Percentiles rank a stretch among this genome's conserved stretches.
These are phyloP conservation scores for Cryphonectria carpinicola DNA, from an alignment of 2,329 filamentous ascomycete species.

Conservation along the genomic window DNA sequence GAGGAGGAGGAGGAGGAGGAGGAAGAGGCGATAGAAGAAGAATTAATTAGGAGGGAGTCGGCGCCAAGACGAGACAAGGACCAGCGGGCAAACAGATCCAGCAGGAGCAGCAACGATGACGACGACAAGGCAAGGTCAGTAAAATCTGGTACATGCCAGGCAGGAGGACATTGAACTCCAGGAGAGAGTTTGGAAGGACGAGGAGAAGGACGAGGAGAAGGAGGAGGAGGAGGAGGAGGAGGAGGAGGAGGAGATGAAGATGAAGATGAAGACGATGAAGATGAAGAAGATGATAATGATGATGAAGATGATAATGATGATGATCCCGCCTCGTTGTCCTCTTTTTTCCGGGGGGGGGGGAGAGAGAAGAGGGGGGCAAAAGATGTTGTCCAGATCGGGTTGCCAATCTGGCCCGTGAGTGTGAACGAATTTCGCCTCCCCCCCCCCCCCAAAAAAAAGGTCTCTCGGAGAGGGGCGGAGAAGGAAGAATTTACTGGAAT, in stretches of 20 bases:
- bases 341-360: too few species aligned
- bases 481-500: neutral
- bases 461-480: neutral
- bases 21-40: neutral
- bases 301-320: neutral
- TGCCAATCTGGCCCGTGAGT: slow-evolving; percentile 6
- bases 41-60: neutral
- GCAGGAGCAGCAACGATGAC: neutral
- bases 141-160: slow-evolving; percentile 1
- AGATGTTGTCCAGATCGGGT: neutral
- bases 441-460: too few species aligned
- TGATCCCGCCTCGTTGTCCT: neutral
- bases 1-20: neutral
- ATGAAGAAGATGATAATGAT: too few species aligned
- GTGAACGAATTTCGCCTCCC: neutral
- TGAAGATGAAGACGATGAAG: too few species aligned
- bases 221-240: too few species aligned
- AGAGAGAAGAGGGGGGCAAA: neutral
- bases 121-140: neutral
- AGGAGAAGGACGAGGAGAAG: neutral
- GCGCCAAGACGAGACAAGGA: neutral
- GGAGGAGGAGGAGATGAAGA: too few species aligned
- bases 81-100: neutral
- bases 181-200: neutral
- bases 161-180: neutral